A percentile compares a stretch with the other conserved stretches of the same genome.
Evolutionary conservation across 106 monocot species (phyloP).

Genomic region (Posidonia australis): DNA sequence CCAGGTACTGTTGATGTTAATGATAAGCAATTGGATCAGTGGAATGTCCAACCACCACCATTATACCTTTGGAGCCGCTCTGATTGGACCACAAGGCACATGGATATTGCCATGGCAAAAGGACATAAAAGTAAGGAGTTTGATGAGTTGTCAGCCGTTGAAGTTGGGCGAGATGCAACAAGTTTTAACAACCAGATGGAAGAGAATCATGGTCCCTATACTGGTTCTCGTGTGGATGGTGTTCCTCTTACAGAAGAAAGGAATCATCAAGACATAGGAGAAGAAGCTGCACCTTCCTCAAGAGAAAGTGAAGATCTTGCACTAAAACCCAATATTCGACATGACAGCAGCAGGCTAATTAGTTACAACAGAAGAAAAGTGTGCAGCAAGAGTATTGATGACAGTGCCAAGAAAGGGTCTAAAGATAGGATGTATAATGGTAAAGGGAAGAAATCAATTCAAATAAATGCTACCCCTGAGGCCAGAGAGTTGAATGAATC

Average conservation of each 20-base stretch:
- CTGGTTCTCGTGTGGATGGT: too few species aligned
- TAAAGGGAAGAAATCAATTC: conserved; percentile 7
- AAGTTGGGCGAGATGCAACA: not conserved
- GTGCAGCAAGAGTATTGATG: not conserved
- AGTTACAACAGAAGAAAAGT: not conserved
- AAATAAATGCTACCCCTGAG: conserved; percentile 5
- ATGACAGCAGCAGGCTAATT: not conserved
- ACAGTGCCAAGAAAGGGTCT: not conserved
- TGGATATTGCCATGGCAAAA: conserved; percentile 38
- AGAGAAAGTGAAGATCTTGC: not conserved
- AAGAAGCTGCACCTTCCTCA: not conserved
- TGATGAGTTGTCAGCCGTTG: not conserved
- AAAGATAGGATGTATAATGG: not conserved
- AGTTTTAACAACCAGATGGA: not conserved
- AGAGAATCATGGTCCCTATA: not conserved
- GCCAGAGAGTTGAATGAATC: not conserved
- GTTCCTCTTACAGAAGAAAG: not conserved
- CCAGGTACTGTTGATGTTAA: conserved; percentile 74
- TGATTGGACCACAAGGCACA: conserved; percentile 60
- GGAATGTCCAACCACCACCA: conserved; percentile 63
- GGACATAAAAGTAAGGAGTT: conserved; percentile 18
- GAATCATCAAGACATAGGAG: not conserved
- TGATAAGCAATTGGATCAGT: conserved; percentile 87
- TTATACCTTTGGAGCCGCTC: conserved; percentile 77
- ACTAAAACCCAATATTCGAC: not conserved